Base-by-base conservation (phyloP, 2,329 filamentous ascomycete species). In the Colletotrichum abscissum region DNA sequence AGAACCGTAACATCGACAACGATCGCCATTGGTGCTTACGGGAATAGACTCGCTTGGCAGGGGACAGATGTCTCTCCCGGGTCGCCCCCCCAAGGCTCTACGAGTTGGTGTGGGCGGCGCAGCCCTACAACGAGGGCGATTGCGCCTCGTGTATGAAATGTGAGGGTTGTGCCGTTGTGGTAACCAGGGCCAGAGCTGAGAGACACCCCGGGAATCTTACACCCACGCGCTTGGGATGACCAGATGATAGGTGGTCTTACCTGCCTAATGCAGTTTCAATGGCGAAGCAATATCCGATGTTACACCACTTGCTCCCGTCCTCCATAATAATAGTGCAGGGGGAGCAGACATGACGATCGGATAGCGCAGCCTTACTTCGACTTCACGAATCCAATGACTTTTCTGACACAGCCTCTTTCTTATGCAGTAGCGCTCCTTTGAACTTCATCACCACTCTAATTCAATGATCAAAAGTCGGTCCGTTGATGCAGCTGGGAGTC, bases 111-210 rank as follows among this genome's bases (percentile, higher is more conserved):
- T 49, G 42, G 35, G 63, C 52, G 63, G 33, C 63, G 46, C 63
- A 65, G 63, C 52, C 33, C 55, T 66, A 66, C 35, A 49, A 26
- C 24, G 11, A 66, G 63, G 38, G 59, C 24, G 59, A 55, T 55
- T 55, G 52, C 52, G 52, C 52, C 52, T 55, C 52, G 11, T 26
- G 11, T 26, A 24, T 55, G 24, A 42, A 42, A 42, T 55, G 22
- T 4, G 22, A 24, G n/a, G 52, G 22, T 55, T 3, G 52, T 14
- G 11, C 1, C n/a, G 2, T 24, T n/a, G 38, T 19, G 38, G 38
- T 19, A 0, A 19, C 38, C 0, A 19, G 42, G 42, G 42, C 19
- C 8, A 49, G 19, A 49, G 42, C 42, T 49, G 42, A 49, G 42
- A 49, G 42, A 49, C 19, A 49, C 42, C 42, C 42, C 4, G 3